These are phyloP conservation scores for Aspergillus melleus DNA, from an alignment of 2,329 filamentous ascomycete genomes.

Conservation along the genomic window DNA sequence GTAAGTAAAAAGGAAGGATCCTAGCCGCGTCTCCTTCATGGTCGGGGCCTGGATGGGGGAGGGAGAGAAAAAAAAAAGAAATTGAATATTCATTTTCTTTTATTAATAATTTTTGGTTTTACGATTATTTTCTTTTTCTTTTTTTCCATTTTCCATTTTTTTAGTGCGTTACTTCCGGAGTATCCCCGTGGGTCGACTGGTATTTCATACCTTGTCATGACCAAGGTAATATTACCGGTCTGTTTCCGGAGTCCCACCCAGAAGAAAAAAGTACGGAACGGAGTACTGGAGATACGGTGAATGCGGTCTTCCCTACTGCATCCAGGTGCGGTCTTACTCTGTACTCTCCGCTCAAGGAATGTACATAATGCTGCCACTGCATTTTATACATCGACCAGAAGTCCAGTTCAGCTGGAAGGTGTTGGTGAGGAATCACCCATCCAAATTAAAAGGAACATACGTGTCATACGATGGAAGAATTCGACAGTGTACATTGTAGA, in stretches of 20 bases:
- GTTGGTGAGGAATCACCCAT: background rate
- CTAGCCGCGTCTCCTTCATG: constrained; percentile 21
- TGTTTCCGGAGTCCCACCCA: constrained; percentile 29
- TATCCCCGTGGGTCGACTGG: constrained; percentile 24
- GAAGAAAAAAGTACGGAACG: constrained; percentile 25
- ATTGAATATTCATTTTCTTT: constrained; percentile 1
- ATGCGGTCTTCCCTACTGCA: constrained; percentile 10
- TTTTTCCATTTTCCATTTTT: constrained; percentile 12
- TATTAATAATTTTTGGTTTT: background rate
- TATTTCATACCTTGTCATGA: constrained; percentile 24
- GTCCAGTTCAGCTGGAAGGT: background rate
- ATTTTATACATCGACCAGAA: background rate
- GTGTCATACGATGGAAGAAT: background rate
- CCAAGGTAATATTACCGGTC: constrained; percentile 28
- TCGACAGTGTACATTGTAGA: background rate
- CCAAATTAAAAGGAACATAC: background rate
- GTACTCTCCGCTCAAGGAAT: constrained; percentile 1
- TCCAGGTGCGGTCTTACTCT: constrained; percentile 6
- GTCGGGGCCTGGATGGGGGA: constrained; percentile 11
- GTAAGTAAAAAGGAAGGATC: constrained; percentile 22
- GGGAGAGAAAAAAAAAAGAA: background rate
- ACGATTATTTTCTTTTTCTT: constrained; percentile 11
- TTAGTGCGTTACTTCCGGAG: constrained; percentile 26
- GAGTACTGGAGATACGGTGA: background rate
- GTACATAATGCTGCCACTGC: constrained; percentile 1